phyloP scores from a whole-genome alignment of 2,329 filamentous ascomycete species.

The Colletotrichum incanum region DNA sequence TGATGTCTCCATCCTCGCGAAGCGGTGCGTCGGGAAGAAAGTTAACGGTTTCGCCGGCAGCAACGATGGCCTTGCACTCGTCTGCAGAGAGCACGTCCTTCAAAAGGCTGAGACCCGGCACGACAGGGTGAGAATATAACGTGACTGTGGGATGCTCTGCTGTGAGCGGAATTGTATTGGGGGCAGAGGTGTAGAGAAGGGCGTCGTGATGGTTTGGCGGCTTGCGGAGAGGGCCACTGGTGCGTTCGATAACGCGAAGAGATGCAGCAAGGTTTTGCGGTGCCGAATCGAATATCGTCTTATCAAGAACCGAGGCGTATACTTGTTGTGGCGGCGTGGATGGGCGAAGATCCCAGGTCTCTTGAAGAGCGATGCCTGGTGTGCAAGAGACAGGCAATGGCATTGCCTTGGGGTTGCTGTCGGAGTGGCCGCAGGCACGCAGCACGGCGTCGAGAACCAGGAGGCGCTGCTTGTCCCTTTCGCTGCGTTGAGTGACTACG shows the following conservation, averaged over 20 bases:
- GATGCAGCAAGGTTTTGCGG: slow-evolving; percentile 55
- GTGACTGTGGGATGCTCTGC: slow-evolving; percentile 62
- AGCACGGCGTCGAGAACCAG: slow-evolving; percentile 75
- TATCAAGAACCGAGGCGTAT: slow-evolving; percentile 73
- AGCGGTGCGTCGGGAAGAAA: slow-evolving; percentile 79
- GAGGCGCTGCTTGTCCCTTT: slow-evolving; percentile 69
- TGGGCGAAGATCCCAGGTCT: slow-evolving; percentile 73
- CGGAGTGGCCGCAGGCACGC: slow-evolving; percentile 74
- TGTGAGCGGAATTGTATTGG: slow-evolving; percentile 70
- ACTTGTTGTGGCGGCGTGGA: slow-evolving; percentile 59
- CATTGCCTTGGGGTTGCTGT: slow-evolving; percentile 58
- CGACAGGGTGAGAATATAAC: slow-evolving; percentile 72
- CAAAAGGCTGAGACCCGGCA: slow-evolving; percentile 74
- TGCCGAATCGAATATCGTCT: slow-evolving; percentile 64
- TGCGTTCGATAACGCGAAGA: slow-evolving; percentile 75
- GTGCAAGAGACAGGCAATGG: slow-evolving; percentile 47
- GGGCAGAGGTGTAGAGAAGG: slow-evolving; percentile 73
- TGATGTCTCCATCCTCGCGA: slow-evolving; percentile 75
- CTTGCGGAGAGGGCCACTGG: slow-evolving; percentile 72
- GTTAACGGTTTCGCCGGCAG: slow-evolving; percentile 75
- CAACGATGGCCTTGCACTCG: slow-evolving; percentile 78
- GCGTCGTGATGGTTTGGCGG: slow-evolving; percentile 79
- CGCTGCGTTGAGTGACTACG: slow-evolving; percentile 55
- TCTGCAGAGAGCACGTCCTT: slow-evolving; percentile 71
- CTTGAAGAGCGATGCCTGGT: slow-evolving; percentile 69